A percentile compares a stretch with the other conserved stretches of the same genome.
These are phyloP conservation scores for Curvularia sp. DNA, from an alignment of 2,329 filamentous ascomycete species.

Conservation along the genomic window DNA sequence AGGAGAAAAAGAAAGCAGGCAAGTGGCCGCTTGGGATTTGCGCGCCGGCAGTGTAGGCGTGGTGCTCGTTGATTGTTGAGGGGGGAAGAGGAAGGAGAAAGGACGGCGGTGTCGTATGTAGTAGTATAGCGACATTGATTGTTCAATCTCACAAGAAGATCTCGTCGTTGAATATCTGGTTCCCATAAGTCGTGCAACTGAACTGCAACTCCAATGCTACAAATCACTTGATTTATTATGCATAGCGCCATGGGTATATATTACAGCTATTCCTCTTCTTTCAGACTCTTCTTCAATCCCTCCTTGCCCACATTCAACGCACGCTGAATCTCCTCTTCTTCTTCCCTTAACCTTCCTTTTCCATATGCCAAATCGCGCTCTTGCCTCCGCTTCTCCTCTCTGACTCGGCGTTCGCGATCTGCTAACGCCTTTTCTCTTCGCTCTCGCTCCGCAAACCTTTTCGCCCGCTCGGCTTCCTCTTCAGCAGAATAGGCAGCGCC, in stretches of 20 bases:
- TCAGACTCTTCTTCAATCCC: conserved; percentile 69
- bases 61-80: no score
- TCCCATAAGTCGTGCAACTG: no score
- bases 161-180: no score
- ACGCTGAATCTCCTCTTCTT: conserved; percentile 71
- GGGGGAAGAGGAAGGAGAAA: no score
- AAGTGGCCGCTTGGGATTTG: no score
- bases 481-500: conserved; percentile 53
- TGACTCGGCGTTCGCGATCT: conserved; percentile 68
- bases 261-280: conserved; percentile 9
- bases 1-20: no score
- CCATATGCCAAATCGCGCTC: conserved; percentile 66
- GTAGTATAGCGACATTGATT: no score
- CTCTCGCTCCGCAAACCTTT: conserved; percentile 45
- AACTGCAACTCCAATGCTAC: no score
- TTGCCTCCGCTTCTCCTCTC: conserved; percentile 68
- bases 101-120: no score
- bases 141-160: no score
- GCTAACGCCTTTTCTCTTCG: conserved; percentile 71
- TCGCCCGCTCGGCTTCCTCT: conserved; percentile 60
- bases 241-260: conserved; percentile 14
- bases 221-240: no score
- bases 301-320: conserved; percentile 74
- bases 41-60: no score
- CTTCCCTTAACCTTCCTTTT: conserved; percentile 68